phyloP scores from a whole-genome alignment of 345 rosid species.

The Pugionium cornutum region DNA sequence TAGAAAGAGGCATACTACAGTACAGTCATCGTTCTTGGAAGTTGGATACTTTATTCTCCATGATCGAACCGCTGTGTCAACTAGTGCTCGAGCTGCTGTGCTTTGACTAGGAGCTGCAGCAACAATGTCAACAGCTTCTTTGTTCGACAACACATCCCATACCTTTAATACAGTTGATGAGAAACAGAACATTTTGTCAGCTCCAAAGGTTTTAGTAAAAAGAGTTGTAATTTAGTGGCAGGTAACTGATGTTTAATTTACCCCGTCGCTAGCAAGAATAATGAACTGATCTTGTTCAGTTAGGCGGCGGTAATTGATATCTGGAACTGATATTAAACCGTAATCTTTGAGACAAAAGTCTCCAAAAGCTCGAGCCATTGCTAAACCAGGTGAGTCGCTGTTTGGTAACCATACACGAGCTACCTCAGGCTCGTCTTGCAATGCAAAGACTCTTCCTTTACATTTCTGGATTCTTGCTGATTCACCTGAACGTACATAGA shows the following conservation, averaged over 20 bases:
- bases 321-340: conserved; percentile 90
- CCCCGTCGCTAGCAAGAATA: conserved; percentile 95
- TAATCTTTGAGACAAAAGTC: conserved; percentile 98
- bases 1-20: conserved; percentile 85
- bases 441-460: conserved; percentile 94
- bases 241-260: conserved; percentile 36
- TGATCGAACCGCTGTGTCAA: conserved; percentile 84
- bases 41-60: conserved; percentile 97
- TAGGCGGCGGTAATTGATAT: conserved; percentile 64
- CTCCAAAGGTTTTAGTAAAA: background rate
- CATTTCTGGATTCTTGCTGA: conserved; percentile 90
- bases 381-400: conserved; percentile 93
- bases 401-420: conserved; percentile 99
- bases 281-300: conserved; percentile 74
- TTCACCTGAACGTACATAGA: conserved; percentile 56
- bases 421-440: conserved; percentile 98
- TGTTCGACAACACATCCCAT: conserved; percentile 95
- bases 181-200: background rate
- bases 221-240: conserved; percentile 6
- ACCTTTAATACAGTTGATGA: conserved; percentile 41
- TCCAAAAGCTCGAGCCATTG: conserved; percentile 99
- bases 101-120: conserved; percentile 77
- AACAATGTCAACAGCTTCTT: conserved; percentile 85
- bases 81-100: conserved; percentile 91
- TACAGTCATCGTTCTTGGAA: conserved; percentile 92